Base-by-base conservation (phyloP, 2,329 filamentous ascomycete species). In the Exophiala viscosa region DNA sequence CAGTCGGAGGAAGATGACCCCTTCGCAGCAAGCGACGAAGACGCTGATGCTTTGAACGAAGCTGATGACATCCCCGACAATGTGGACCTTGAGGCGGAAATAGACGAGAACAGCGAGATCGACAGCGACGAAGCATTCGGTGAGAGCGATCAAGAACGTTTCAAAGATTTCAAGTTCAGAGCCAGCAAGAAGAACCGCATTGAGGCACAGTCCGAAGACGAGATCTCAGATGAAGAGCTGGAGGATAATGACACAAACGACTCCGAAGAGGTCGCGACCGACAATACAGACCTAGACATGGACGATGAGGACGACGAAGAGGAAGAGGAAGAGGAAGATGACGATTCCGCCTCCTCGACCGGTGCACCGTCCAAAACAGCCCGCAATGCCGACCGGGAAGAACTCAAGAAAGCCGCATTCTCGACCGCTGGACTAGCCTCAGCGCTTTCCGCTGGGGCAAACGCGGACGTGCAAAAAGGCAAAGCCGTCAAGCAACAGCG, bases 401-500 rank as follows among this genome's bases (percentile, higher is more conserved):
- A 86, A 51, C 72, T 90, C 20, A 52, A 48, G 41, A 80, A 81
- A 52, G 82, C 82, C 62, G 76, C 90, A 58, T 84, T 90, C 76
- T 79, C 87, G 58, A 85, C 85, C 8, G 51, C 57, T 64, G 79
- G 75, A 3, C 79, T 89, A 34, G 76, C 85, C 5, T 79, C 82
- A 14, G 83, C 82, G 7, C 74, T 87, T 36, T 80, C 81, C 1
- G 77, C 85, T 64, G 85, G 86, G 1, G 84, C 84, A 47, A 84
- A 86, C 65, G 83, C 83, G 48, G 93, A 97, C 66, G 83, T 87
- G 3, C 82, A 85, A 38, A 97, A 97, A 70, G 93, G 93, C 10
- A 73, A 81, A 49, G 92, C 92, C 0, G 88, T 99, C 34, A 92
- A 90, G 63, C 77, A 84, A 52, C 93, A 99, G 71, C 84, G 90